Conservation (phyloP, 768 basidiomycete species). For the Pleurotus pulmonarius region DNA sequence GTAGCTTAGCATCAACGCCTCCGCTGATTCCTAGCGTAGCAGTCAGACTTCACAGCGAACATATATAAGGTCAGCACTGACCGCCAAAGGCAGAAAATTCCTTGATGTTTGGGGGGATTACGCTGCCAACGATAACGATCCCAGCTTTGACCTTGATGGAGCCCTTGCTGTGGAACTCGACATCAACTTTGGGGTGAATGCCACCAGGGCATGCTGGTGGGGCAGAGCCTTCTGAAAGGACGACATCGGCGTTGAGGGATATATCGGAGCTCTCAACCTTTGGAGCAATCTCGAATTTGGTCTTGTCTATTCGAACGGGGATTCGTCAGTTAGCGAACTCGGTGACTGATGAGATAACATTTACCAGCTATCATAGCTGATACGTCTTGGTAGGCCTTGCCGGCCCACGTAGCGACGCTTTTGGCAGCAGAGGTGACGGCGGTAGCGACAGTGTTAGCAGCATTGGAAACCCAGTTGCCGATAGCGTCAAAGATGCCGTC, state of each 20-base stretch:
- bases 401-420: background rate
- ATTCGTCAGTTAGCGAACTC: too few relatives aligned
- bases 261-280: constrained; percentile 7
- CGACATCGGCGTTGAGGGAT: constrained; percentile 11
- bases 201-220: background rate
- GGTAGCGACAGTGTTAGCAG: background rate
- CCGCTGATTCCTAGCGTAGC: constrained; percentile 18
- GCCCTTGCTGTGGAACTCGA: background rate
- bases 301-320: background rate
- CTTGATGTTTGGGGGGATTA: constrained; percentile 26
- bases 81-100: constrained; percentile 22
- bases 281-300: constrained; percentile 6
- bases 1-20: constrained; percentile 23
- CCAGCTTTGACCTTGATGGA: constrained; percentile 21
- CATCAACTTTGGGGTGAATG: background rate
- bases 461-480: constrained; percentile 1
- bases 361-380: constrained; percentile 14
- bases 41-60: background rate
- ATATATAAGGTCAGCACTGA: background rate
- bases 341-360: too few relatives aligned
- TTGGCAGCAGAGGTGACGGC: background rate
- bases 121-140: constrained; percentile 16
- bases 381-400: constrained; percentile 11
- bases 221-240: background rate
- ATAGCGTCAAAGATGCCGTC: constrained; percentile 1